Conservation (phyloP, 1,284 basidiomycete species). For the Trichosporon faecale region DNA sequence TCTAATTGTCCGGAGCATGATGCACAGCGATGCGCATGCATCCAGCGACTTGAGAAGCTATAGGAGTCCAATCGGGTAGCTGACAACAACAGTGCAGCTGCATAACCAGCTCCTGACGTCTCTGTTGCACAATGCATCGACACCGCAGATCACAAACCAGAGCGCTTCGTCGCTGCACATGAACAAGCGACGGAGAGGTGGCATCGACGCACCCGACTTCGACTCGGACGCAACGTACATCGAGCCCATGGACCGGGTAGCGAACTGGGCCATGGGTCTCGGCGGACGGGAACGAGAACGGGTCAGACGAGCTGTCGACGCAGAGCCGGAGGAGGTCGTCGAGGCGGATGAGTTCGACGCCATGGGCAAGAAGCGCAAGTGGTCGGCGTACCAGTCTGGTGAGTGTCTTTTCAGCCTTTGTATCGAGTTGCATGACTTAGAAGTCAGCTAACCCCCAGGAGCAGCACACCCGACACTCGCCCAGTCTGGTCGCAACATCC, state of each 20-base stretch:
- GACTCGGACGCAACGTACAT: conserved; percentile 41
- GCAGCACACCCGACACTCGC: conserved; percentile 30
- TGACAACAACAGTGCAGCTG: conserved; percentile 36
- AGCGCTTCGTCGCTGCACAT: conserved; percentile 24
- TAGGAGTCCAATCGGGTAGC: not conserved
- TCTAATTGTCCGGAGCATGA: not conserved
- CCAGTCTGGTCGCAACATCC: conserved; percentile 29
- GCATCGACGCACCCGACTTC: conserved; percentile 36
- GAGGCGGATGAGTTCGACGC: conserved; percentile 19
- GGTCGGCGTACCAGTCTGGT: conserved; percentile 23
- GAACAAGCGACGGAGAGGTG: conserved; percentile 38
- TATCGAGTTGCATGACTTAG: too few relatives aligned
- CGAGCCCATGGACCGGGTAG: conserved; percentile 39
- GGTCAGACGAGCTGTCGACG: conserved; percentile 27
- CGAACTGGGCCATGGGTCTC: conserved; percentile 44
- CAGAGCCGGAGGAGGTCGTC: conserved; percentile 27
- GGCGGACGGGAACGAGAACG: conserved; percentile 37
- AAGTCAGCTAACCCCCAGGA: not conserved
- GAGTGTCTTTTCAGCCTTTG: not conserved
- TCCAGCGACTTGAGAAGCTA: not conserved
- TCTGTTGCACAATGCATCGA: conserved; percentile 47
- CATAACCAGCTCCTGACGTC: conserved; percentile 49
- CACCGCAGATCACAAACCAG: conserved; percentile 30
- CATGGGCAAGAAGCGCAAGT: conserved; percentile 24
- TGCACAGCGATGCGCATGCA: not conserved